Evolutionary conservation across 2,329 filamentous ascomycete genomes (phyloP).

Genomic region (Venturia nashicola): DNA sequence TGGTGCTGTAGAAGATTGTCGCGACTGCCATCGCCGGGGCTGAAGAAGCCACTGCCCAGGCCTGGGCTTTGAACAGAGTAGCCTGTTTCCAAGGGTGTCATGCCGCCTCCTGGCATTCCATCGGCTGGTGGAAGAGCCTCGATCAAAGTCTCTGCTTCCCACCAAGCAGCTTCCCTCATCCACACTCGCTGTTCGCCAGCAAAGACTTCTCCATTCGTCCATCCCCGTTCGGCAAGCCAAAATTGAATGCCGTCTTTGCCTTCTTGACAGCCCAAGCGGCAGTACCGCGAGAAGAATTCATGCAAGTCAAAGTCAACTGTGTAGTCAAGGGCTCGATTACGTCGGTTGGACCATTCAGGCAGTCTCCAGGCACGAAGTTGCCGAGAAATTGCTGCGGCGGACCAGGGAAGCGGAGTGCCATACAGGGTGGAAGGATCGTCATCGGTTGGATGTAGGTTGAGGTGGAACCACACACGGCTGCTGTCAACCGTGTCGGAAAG

Average conservation of each 20-base stretch:
- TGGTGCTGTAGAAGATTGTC: constrained; percentile 54
- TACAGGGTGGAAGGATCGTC: constrained; percentile 65
- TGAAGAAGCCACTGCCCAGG: constrained; percentile 47
- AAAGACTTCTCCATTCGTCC: constrained; percentile 95
- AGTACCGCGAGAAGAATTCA: constrained; percentile 78
- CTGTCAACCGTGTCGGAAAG: constrained; percentile 61
- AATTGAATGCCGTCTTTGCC: constrained; percentile 87
- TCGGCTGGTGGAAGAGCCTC: constrained; percentile 18
- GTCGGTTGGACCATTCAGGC: constrained; percentile 90
- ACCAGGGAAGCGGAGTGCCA: constrained; percentile 71
- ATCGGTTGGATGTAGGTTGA: constrained; percentile 84
- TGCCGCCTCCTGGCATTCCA: constrained; percentile 26
- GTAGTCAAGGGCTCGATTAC: constrained; percentile 84
- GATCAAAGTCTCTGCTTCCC: constrained; percentile 95
- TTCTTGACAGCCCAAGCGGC: constrained; percentile 72
- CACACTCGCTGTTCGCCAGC: constrained; percentile 85
- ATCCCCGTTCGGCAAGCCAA: constrained; percentile 88
- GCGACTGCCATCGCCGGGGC: constrained; percentile 51
- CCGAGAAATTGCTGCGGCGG: constrained; percentile 79
- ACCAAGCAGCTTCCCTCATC: constrained; percentile 92
- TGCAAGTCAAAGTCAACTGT: constrained; percentile 93
- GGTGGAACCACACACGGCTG: constrained; percentile 90
- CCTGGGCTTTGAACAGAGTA: constrained; percentile 51
- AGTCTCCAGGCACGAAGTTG: constrained; percentile 89
- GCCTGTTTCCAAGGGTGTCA: constrained; percentile 49